Evolutionary conservation across 768 basidiomycete species (phyloP).

Genomic region (Auricularia auricula-judae): DNA sequence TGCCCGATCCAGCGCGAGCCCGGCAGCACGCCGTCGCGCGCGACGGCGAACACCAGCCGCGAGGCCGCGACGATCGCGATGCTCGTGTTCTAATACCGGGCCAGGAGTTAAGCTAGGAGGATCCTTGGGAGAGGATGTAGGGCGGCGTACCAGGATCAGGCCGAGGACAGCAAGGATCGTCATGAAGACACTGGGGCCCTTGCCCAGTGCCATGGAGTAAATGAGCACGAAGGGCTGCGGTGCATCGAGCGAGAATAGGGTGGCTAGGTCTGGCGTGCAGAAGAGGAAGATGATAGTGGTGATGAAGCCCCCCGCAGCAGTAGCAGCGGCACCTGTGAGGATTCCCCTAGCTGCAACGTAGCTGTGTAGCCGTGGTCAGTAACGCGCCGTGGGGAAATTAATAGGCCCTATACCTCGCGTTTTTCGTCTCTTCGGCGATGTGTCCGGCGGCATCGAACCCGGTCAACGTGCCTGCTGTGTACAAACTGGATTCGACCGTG

Average conservation of each 20-base stretch:
- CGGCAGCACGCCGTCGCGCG: slow-evolving; percentile 88
- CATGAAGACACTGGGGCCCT: slow-evolving; percentile 75
- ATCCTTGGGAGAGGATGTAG: too few species aligned
- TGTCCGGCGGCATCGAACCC: slow-evolving; percentile 88
- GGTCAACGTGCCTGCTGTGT: slow-evolving; percentile 78
- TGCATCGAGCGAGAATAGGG: slow-evolving; percentile 62
- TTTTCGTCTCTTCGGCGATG: slow-evolving; percentile 81
- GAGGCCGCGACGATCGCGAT: slow-evolving; percentile 83
- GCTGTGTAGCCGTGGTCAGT: slow-evolving; percentile 22
- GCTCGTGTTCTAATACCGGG: slow-evolving; percentile 55
- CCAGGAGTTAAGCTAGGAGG: too few species aligned
- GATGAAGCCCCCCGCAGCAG: slow-evolving; percentile 67
- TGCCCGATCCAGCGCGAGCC: slow-evolving; percentile 72
- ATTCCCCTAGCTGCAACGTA: slow-evolving; percentile 77
- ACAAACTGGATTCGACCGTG: slow-evolving; percentile 38
- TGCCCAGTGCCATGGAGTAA: slow-evolving; percentile 75
- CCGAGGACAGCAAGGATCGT: slow-evolving; percentile 73
- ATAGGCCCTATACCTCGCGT: slow-evolving; percentile 40
- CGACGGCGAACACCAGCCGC: slow-evolving; percentile 81
- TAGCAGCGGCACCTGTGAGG: slow-evolving; percentile 63
- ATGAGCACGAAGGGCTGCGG: slow-evolving; percentile 90
- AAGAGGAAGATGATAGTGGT: slow-evolving; percentile 76
- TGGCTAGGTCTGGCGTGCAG: slow-evolving; percentile 70
- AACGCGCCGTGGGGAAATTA: neutral
- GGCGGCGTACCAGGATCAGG: slow-evolving; percentile 58